Conservation (phyloP, 2,329 filamentous ascomycete species). For the Cladosporium sp. region DNA sequence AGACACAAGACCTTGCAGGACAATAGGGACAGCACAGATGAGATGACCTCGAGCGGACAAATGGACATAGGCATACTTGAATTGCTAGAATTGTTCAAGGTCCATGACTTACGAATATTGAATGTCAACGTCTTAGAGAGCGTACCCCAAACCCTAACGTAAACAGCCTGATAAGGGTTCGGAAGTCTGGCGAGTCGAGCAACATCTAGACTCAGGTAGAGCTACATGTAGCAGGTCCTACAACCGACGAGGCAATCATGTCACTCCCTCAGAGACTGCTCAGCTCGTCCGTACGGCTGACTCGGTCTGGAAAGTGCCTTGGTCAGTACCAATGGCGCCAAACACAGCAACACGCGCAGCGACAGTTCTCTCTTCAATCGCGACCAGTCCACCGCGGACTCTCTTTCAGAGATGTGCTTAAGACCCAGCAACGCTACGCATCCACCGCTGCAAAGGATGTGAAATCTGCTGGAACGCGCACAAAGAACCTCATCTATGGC, state of each 20-base stretch:
- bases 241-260: constrained; percentile 23
- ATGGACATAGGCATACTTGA: neutral
- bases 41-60: neutral
- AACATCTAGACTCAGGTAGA: neutral
- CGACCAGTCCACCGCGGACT: constrained; percentile 16
- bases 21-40: neutral
- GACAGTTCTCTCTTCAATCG: constrained; percentile 26
- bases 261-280: constrained; percentile 25
- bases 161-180: neutral
- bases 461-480: constrained; percentile 44
- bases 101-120: neutral
- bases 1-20: neutral
- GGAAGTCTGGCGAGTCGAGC: constrained; percentile 2
- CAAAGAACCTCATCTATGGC: constrained; percentile 55
- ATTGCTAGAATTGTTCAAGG: neutral
- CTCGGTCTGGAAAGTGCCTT: constrained; percentile 23
- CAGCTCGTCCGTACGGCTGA: constrained; percentile 24
- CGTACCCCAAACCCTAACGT: neutral
- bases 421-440: constrained; percentile 20
- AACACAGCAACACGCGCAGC: constrained; percentile 28
- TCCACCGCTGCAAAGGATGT: constrained; percentile 34
- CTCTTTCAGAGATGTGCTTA: constrained; percentile 16
- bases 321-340: constrained; percentile 28
- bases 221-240: neutral
- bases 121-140: neutral